A percentile compares a stretch with the other conserved stretches of the same genome.
These are phyloP conservation scores for Blastocystis sp. DNA, from an alignment of 352 stramenopile species.

Conservation along the genomic window DNA sequence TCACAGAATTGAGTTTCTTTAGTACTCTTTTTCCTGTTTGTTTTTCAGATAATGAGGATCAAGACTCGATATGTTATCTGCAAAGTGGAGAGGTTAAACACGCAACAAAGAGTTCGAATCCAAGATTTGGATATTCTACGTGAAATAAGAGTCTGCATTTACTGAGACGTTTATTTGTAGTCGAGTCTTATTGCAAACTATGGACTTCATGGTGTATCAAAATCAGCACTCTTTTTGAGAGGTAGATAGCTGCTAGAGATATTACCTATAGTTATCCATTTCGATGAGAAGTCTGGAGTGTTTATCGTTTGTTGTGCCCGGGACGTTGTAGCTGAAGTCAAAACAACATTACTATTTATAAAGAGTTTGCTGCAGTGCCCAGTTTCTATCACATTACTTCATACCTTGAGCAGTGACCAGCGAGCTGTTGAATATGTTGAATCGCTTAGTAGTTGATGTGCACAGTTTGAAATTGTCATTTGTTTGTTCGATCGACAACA, in stretches of 20 bases:
- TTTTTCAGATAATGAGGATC: slow-evolving; percentile 5
- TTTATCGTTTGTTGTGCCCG: background rate
- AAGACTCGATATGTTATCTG: slow-evolving; percentile 21
- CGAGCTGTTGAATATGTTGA: background rate
- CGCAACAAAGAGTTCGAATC: background rate
- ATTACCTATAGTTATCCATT: background rate
- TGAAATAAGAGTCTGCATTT: background rate
- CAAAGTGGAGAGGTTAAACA: background rate
- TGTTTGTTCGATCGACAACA: background rate
- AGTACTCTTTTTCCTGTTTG: background rate
- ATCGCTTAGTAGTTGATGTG: background rate
- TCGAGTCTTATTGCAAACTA: background rate
- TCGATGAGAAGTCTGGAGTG: background rate
- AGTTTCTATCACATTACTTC: background rate
- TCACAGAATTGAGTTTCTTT: background rate
- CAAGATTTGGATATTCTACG: background rate
- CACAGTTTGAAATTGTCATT: background rate
- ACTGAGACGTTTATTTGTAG: background rate
- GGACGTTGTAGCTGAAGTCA: background rate
- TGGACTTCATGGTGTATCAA: background rate
- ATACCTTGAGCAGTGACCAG: background rate
- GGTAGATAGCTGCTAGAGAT: background rate
- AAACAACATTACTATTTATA: background rate
- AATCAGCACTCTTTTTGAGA: background rate
- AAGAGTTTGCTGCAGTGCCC: background rate